These are phyloP conservation scores for Aspergillus aculeatus DNA, from an alignment of 2,329 filamentous ascomycete genomes.

Conservation along the genomic window DNA sequence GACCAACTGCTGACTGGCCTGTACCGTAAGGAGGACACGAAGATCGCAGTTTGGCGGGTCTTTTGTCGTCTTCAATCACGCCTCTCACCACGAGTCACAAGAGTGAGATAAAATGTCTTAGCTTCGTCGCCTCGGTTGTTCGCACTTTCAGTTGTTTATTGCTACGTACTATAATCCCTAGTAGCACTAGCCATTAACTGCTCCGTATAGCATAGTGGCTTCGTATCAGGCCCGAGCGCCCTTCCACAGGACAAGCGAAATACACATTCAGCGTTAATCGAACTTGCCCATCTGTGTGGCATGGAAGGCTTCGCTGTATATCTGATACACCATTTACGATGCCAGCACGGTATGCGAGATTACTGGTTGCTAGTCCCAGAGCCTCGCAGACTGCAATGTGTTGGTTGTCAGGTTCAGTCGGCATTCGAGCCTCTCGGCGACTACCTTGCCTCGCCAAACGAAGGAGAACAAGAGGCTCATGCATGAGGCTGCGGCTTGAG, in stretches of 20 bases:
- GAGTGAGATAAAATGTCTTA: not conserved
- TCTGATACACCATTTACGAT: conserved; percentile 5
- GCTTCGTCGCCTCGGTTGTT: not conserved
- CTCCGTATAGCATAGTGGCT: not conserved
- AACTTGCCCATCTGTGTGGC: conserved; percentile 23
- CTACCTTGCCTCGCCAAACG: conserved; percentile 1
- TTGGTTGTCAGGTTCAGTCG: conserved; percentile 3
- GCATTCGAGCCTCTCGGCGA: conserved; percentile 9
- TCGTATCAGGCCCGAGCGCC: conserved; percentile 15
- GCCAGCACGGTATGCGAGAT: not conserved
- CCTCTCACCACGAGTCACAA: conserved; percentile 6
- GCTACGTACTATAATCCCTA: not conserved
- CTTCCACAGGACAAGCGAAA: conserved; percentile 7
- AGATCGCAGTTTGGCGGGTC: not conserved
- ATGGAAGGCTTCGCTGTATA: conserved; percentile 17
- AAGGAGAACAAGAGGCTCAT: not conserved
- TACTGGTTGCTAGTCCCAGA: not conserved
- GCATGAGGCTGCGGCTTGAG: not conserved
- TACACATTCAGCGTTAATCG: conserved; percentile 13
- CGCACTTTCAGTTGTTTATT: not conserved
- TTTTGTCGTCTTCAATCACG: not conserved
- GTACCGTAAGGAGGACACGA: not conserved
- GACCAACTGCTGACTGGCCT: not conserved
- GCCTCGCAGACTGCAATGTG: not conserved
- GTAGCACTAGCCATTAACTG: not conserved